phyloP scores from a whole-genome alignment of 306 rosid genomes.

The Cercis canadensis region DNA sequence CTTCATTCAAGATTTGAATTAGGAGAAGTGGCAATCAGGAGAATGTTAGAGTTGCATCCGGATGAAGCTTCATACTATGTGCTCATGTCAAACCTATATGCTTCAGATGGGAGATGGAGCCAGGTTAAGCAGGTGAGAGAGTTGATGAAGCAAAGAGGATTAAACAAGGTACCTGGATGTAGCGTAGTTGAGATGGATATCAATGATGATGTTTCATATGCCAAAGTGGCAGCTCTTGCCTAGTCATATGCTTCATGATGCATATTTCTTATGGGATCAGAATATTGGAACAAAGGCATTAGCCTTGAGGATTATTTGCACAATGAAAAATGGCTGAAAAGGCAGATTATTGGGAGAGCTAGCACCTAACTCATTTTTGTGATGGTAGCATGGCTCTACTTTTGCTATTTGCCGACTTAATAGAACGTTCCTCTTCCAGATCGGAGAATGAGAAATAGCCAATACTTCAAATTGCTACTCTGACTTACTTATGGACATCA shows the following conservation, averaged over 20 bases:
- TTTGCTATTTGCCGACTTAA: no score
- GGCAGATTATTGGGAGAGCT: background rate
- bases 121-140: constrained; percentile 73
- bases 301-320: background rate
- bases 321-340: background rate
- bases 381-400: background rate
- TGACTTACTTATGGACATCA: no score
- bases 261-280: constrained; percentile 8
- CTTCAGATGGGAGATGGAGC: constrained; percentile 88
- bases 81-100: constrained; percentile 75
- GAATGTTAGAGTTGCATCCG: constrained; percentile 75
- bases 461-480: no score
- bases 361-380: background rate
- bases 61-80: constrained; percentile 72
- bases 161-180: constrained; percentile 67
- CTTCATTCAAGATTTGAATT: constrained; percentile 80
- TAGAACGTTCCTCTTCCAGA: no score
- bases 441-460: no score
- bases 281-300: background rate
- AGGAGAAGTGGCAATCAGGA: constrained; percentile 62
- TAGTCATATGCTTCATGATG: constrained; percentile 15
- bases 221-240: constrained; percentile 40
- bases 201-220: constrained; percentile 22
- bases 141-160: constrained; percentile 65
- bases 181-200: constrained; percentile 67